Conservation (phyloP, 257 asterid genomes). For the Jaltomata sinuosa region DNA sequence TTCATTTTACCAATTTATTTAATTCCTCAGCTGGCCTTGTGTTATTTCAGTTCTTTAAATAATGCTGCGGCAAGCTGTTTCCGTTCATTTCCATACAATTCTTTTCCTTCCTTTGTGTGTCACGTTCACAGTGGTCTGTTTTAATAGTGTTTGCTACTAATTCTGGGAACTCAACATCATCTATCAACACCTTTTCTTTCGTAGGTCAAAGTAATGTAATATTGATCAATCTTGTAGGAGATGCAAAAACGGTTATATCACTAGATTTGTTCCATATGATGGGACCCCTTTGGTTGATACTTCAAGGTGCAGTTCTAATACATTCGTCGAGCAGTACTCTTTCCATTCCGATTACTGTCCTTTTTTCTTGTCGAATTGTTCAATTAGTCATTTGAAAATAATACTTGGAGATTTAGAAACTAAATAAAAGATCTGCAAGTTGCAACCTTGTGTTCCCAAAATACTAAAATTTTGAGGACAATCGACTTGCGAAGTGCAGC, state of each 20-base stretch:
- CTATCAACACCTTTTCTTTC: neutral
- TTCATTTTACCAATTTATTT: conserved; percentile 17
- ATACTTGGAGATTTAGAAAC: neutral
- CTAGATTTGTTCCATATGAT: neutral
- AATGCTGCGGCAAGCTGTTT: conserved; percentile 5
- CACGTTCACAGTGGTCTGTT: neutral
- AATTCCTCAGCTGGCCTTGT: conserved; percentile 14
- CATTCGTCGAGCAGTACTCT: neutral
- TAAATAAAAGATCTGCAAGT: neutral
- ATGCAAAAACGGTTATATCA: neutral
- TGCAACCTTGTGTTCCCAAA: neutral
- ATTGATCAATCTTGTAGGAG: neutral
- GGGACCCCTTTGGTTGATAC: neutral
- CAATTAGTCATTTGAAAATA: neutral
- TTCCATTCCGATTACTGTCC: neutral
- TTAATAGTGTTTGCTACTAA: neutral
- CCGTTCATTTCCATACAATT: neutral
- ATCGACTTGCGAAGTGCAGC: neutral
- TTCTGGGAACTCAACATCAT: neutral
- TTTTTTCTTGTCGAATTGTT: neutral
- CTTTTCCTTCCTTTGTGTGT: neutral
- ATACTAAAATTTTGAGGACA: neutral
- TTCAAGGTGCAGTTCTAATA: neutral
- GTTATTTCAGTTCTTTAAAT: conserved; percentile 7
- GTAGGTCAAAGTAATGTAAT: neutral